Base-by-base conservation (phyloP, 2,329 filamentous ascomycete genomes). In the Aspergillus neoniger region DNA sequence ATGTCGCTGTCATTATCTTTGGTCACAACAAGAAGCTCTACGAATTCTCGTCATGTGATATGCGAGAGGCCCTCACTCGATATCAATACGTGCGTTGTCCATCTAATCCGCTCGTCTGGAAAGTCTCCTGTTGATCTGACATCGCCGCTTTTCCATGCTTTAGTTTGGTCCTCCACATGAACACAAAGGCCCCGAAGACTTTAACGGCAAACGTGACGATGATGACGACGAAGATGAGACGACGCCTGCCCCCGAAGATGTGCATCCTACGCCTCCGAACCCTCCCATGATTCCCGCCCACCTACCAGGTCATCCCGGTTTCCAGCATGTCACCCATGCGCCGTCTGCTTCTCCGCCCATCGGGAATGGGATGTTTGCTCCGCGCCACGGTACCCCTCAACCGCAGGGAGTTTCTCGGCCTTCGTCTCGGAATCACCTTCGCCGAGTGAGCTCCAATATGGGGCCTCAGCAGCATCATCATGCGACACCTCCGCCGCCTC, bases 1-100 rank as follows among this genome's bases (percentile, higher is more conserved):
- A 99, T 77, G 95, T 99, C 68, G 95, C 95, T 43, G 95, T 99
- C 72, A 95, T 99, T 77, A 97, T 99, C 72, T 98, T 98, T 74
- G 94, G 94, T 65, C 93, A 91, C 80, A 99, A 99, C 79, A 99
- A 98, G 85, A 98, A 98, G 81, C 85, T 99, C 25, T 97, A 98
- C 79, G 92, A 99, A 78, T 99, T 96, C 77, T 98, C 93, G 12
- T 98, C 94, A 17, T 84, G 87, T 69, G 92, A 97, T 76, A 96
- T 99, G 85, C 89, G 89, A 75, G 92, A 97, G 66, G 91, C 96
- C 53, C 87, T 99, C 67, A 86, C 86, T 55, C 86, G 92, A 75
- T 96, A 96, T 74, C 89, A 92, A 86, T 96, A 93, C 78, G 94
- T 97, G 82, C 71, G 92, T 86, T 57, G 17, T 19, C 53, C 47